Percentiles rank a stretch among this genome's conserved stretches.
These are phyloP conservation scores for Decorospora gaudefroyi DNA, from an alignment of 2,329 filamentous ascomycete species.

Conservation along the genomic window DNA sequence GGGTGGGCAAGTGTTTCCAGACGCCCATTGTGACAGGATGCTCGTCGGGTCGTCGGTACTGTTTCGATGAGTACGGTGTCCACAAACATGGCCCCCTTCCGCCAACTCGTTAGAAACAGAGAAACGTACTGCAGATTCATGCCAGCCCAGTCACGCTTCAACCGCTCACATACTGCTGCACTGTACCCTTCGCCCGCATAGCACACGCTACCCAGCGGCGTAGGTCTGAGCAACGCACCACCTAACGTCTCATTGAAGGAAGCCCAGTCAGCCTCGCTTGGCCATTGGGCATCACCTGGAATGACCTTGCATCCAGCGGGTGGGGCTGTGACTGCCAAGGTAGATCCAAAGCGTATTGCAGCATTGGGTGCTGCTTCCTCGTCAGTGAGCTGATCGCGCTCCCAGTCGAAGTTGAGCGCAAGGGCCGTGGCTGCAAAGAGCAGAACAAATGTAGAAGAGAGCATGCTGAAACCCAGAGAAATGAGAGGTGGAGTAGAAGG, in stretches of 20 bases:
- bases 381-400: slow-evolving; percentile 29
- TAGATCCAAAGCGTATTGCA: slow-evolving; percentile 22
- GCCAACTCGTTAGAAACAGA: background rate
- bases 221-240: slow-evolving; percentile 29
- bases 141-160: slow-evolving; percentile 25
- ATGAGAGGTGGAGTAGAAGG: too few species aligned
- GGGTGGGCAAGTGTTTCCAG: slow-evolving; percentile 43
- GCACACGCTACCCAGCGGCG: slow-evolving; percentile 29
- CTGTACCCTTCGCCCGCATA: slow-evolving; percentile 29
- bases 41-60: slow-evolving; percentile 32
- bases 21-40: slow-evolving; percentile 33
- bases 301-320: slow-evolving; percentile 23
- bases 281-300: slow-evolving; percentile 30
- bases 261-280: slow-evolving; percentile 26
- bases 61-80: background rate
- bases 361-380: slow-evolving; percentile 21
- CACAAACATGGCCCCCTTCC: background rate
- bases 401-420: slow-evolving; percentile 33
- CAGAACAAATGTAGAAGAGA: background rate
- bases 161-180: slow-evolving; percentile 18
- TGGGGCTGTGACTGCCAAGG: background rate
- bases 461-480: slow-evolving; percentile 3
- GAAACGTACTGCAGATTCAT: slow-evolving; percentile 26
- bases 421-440: background rate
- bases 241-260: slow-evolving; percentile 31